phyloP scores from a whole-genome alignment of 2,329 filamentous ascomycete genomes.

The Pseudogymnoascus sp. region DNA sequence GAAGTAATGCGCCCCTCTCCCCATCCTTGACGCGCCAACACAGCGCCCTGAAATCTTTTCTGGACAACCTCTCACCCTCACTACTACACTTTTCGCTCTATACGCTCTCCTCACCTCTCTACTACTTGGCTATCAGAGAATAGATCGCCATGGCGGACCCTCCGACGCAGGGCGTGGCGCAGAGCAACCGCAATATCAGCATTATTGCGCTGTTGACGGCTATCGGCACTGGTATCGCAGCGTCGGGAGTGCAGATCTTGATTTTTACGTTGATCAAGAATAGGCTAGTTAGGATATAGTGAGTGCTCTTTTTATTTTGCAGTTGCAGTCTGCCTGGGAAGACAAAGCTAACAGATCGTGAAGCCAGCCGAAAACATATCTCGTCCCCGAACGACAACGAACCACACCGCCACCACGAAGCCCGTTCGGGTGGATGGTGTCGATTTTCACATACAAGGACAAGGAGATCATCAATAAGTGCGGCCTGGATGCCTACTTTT shows the following conservation, averaged over 20 bases:
- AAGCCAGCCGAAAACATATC: constrained; percentile 75
- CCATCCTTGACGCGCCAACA: background rate
- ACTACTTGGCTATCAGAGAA: background rate
- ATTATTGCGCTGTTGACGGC: constrained; percentile 27
- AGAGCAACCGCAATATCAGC: constrained; percentile 23
- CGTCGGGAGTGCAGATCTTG: constrained; percentile 43
- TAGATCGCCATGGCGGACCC: background rate
- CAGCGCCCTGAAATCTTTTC: background rate
- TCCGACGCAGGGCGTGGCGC: constrained; percentile 15
- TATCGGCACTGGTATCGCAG: constrained; percentile 22
- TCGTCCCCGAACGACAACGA: constrained; percentile 77
- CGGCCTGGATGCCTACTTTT: constrained; percentile 94
- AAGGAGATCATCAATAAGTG: constrained; percentile 90
- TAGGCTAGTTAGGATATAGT: constrained; percentile 78
- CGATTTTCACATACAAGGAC: constrained; percentile 61
- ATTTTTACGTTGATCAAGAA: constrained; percentile 71
- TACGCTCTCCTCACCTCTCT: background rate
- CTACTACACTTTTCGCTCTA: background rate
- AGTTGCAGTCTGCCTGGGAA: constrained; percentile 9
- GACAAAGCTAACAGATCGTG: constrained; percentile 13
- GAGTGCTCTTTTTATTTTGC: constrained; percentile 28
- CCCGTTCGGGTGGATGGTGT: constrained; percentile 40
- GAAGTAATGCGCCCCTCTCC: background rate
- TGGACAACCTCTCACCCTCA: background rate
- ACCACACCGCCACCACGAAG: constrained; percentile 62